These are phyloP conservation scores for Termitomyces sp. DNA, from an alignment of 1,284 basidiomycete species.

Conservation along the genomic window DNA sequence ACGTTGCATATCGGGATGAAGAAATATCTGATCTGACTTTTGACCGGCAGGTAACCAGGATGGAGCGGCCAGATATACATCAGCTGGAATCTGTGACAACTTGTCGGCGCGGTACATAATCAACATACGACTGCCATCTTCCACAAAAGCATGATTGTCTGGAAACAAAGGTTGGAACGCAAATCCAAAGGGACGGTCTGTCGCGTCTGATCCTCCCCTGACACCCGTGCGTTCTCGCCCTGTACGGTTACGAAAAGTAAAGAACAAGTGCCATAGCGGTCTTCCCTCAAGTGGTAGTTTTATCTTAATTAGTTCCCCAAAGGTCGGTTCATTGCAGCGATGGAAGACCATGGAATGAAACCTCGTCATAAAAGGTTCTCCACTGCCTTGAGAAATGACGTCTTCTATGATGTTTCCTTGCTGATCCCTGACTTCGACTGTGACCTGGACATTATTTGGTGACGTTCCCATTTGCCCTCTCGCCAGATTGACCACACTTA, in stretches of 20 bases:
- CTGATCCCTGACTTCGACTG: slow-evolving; percentile 80
- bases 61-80: slow-evolving; percentile 68
- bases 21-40: slow-evolving; percentile 50
- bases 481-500: slow-evolving; percentile 60
- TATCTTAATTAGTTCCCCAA: slow-evolving; percentile 91
- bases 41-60: slow-evolving; percentile 52
- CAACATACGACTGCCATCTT: slow-evolving; percentile 87
- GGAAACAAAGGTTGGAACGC: slow-evolving; percentile 88
- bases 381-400: slow-evolving; percentile 80
- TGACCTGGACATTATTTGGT: slow-evolving; percentile 81
- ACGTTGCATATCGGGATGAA: slow-evolving; percentile 63
- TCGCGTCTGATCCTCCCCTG: slow-evolving; percentile 32
- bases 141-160: slow-evolving; percentile 74
- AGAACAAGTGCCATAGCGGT: slow-evolving; percentile 87
- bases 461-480: slow-evolving; percentile 48
- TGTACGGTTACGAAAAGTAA: slow-evolving; percentile 84
- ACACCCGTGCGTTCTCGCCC: slow-evolving; percentile 42
- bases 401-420: slow-evolving; percentile 72
- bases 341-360: slow-evolving; percentile 91
- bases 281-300: slow-evolving; percentile 66
- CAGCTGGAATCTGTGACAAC: slow-evolving; percentile 52
- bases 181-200: slow-evolving; percentile 86
- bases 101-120: slow-evolving; percentile 80
- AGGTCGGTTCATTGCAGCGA: slow-evolving; percentile 83
- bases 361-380: slow-evolving; percentile 74